Evolutionary conservation across 1,284 basidiomycete genomes (phyloP).

Genomic region (Apiotrichum porosum): DNA sequence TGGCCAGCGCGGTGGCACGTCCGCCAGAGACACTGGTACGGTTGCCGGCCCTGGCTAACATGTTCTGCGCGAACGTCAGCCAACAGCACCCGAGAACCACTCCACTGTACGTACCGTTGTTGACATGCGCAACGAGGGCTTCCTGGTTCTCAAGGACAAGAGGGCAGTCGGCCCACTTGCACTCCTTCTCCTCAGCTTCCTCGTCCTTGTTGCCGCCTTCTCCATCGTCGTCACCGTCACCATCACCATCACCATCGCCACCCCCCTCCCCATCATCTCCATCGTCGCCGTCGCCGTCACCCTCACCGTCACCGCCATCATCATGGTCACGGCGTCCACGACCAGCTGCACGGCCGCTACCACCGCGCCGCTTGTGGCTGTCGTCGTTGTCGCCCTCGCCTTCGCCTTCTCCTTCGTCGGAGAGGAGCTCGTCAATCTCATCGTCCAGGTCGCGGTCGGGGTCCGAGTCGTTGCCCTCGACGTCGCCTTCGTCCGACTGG

Average conservation of each 20-base stretch:
- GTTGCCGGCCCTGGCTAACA: constrained; percentile 23
- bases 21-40: constrained; percentile 33
- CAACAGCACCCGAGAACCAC: background rate
- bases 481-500: background rate
- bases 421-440: constrained; percentile 30
- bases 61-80: constrained; percentile 22
- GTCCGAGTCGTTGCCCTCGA: background rate
- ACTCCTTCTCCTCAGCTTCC: constrained; percentile 4
- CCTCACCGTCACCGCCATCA: background rate
- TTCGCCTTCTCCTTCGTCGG: constrained; percentile 14
- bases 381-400: too few relatives aligned
- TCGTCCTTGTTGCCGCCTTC: background rate
- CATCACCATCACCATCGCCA: constrained; percentile 4
- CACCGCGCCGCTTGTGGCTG: too few relatives aligned
- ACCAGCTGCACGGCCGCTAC: too few relatives aligned
- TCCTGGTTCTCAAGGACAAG: constrained; percentile 15
- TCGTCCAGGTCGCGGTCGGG: constrained; percentile 22
- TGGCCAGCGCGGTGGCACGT: constrained; percentile 33
- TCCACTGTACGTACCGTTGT: too few relatives aligned
- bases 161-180: constrained; percentile 32
- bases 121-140: constrained; percentile 30
- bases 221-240: background rate
- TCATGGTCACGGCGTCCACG: too few relatives aligned
- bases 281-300: constrained; percentile 1
- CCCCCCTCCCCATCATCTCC: constrained; percentile 2